Conservation (phyloP, 2,329 filamentous ascomycete species). For the Scolecobasidium constrictum region DNA sequence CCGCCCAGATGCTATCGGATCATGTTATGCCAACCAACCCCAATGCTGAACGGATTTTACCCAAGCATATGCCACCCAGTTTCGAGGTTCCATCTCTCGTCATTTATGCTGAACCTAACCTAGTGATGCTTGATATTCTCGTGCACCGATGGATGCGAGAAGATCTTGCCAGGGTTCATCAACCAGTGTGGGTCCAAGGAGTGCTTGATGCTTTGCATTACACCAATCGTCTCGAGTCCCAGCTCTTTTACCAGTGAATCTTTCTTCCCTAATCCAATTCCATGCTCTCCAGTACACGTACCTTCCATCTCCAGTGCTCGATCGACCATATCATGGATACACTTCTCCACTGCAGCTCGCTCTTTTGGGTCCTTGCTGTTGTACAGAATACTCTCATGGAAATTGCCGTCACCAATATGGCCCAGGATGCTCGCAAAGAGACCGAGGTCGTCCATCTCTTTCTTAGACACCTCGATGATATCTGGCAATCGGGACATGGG, state of each 20-base stretch:
- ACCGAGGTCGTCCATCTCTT: constrained; percentile 76
- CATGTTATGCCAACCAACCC: too few relatives aligned
- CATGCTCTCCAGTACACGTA: constrained; percentile 83
- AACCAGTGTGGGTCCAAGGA: constrained; percentile 79
- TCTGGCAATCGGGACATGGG: constrained; percentile 60
- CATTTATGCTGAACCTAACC: too few relatives aligned
- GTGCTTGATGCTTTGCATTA: constrained; percentile 78
- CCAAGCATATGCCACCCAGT: too few relatives aligned
- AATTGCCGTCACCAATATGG: constrained; percentile 89
- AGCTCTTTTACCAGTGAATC: constrained; percentile 68
- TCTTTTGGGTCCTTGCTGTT: constrained; percentile 59
- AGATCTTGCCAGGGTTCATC: constrained; percentile 87
- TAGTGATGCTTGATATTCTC: background rate
- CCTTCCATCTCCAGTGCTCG: constrained; percentile 91
- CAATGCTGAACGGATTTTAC: too few relatives aligned
- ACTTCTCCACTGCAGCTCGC: constrained; percentile 63
- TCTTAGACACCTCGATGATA: constrained; percentile 71
- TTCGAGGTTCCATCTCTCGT: too few relatives aligned
- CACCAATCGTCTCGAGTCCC: constrained; percentile 65
- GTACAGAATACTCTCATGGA: constrained; percentile 89
- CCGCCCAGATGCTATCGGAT: too few relatives aligned
- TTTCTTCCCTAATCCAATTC: constrained; percentile 80
- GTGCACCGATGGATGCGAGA: constrained; percentile 39
- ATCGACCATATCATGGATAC: constrained; percentile 82
- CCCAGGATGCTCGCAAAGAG: constrained; percentile 81